These are phyloP conservation scores for Astrothelium subdiscretum DNA, from an alignment of 495 filamentous ascomycete species.

Conservation along the genomic window DNA sequence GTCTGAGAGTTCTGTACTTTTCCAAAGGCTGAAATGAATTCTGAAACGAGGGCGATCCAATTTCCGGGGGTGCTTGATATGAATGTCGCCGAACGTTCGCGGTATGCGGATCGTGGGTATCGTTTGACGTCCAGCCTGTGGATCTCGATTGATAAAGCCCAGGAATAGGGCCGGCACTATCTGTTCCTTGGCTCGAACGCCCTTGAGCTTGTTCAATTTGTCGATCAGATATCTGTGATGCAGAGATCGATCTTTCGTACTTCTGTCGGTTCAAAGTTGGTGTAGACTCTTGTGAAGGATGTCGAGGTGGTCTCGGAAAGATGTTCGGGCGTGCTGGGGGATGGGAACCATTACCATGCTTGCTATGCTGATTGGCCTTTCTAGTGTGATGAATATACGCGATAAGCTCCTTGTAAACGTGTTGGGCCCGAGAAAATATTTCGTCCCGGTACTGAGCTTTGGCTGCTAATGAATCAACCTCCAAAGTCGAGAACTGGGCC, in stretches of 20 bases:
- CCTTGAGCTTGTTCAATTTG: neutral
- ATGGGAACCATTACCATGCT: constrained; percentile 19
- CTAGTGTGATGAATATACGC: constrained; percentile 57
- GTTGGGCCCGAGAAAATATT: constrained; percentile 72
- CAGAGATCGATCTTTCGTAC: constrained; percentile 7
- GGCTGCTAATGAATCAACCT: constrained; percentile 23
- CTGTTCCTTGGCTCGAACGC: neutral
- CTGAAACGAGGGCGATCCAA: neutral
- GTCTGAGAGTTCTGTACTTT: constrained; percentile 10
- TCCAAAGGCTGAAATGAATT: constrained; percentile 1
- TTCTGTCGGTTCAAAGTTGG: neutral
- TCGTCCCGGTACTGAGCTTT: constrained; percentile 68
- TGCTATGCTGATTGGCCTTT: constrained; percentile 35
- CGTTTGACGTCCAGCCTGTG: constrained; percentile 4
- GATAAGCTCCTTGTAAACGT: constrained; percentile 77
- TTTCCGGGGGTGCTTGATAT: neutral
- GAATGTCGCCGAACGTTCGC: constrained; percentile 11
- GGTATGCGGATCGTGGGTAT: constrained; percentile 5
- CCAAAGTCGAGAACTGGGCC: constrained; percentile 9
- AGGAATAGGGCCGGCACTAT: neutral
- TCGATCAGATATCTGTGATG: constrained; percentile 29
- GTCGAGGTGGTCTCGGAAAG: constrained; percentile 52
- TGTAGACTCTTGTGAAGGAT: constrained; percentile 12
- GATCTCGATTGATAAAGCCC: neutral
- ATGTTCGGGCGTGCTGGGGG: constrained; percentile 41